Base-by-base conservation (phyloP, 108 stramenopile species). In the Cyclotella baltica region DNA sequence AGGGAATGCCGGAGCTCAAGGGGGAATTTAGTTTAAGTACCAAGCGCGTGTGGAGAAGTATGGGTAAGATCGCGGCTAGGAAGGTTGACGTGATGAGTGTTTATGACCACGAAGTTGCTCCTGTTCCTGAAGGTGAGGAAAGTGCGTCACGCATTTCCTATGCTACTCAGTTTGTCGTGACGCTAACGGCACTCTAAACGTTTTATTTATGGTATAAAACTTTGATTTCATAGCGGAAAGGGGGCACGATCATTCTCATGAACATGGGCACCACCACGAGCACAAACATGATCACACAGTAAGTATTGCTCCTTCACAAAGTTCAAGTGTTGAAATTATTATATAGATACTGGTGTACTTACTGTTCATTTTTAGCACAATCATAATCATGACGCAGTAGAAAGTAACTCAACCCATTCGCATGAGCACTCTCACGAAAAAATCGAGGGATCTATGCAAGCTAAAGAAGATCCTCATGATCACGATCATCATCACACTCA, bases 61-160 rank as follows among this genome's bases (percentile, higher is more conserved):
- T 83, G 80, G 91, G 91, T 22, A 78, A 64, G 46, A 92, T 95
- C 77, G 91, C 90, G 8, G 94, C 90, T 4, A 72, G 48, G 43
- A 74, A 90, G 43, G 85, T 95, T 8, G 58, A 77, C 33, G 92
- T 95, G 15, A 23, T 51, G 11, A 95, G 92, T 59, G 52, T 75
- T 15, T 92, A 89, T 53, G 28, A 85, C 6, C 86, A 91, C 58
- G 76, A 65, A 57, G 67, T 90, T 2, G 92, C 90, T 36, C 94
- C 94, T 43, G 89, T 92, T 46, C 94, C 94, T 13, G 80, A 58
- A 36, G 73, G 50, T 15, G 72, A 4, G 5, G 40, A 16, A 35
- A 19, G 31, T 51, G 34, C 37, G 3, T n/a, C n/a, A n/a, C n/a
- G n/a, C n/a, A n/a, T n/a, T n/a, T n/a, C n/a, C n/a, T n/a, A n/a